These are phyloP conservation scores for Saccharomyces hybrid DNA, from an alignment of 1,139 yeast genomes.

Conservation along the genomic window DNA sequence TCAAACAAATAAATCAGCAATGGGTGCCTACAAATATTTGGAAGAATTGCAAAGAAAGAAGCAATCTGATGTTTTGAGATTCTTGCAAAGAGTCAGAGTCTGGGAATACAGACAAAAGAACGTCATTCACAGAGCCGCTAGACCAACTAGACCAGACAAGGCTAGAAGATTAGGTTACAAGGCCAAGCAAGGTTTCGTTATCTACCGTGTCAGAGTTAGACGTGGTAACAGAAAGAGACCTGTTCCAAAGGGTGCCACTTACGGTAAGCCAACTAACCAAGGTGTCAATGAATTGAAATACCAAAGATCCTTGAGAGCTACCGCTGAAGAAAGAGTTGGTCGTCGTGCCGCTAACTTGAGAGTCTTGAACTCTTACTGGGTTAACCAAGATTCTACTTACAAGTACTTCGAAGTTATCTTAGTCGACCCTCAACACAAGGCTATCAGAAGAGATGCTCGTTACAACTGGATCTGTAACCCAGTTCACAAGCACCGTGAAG, in stretches of 20 bases:
- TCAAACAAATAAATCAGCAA: constrained; percentile 28
- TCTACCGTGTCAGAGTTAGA: constrained; percentile 98
- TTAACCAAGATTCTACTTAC: constrained; percentile 99
- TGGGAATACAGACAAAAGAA: constrained; percentile 99
- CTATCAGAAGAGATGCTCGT: constrained; percentile 97
- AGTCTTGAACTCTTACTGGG: constrained; percentile 99
- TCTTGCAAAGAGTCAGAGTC: constrained; percentile 98
- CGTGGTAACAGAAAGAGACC: constrained; percentile 99
- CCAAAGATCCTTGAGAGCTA: constrained; percentile 96
- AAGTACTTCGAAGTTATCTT: constrained; percentile 97
- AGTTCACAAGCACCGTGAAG: constrained; percentile 99
- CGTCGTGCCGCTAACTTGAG: constrained; percentile 98
- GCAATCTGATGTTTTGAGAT: constrained; percentile 99
- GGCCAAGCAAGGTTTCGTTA: constrained; percentile 99
- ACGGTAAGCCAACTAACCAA: constrained; percentile 99
- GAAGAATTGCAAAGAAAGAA: constrained; percentile 99
- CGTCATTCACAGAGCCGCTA: constrained; percentile 97
- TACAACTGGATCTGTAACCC: constrained; percentile 99
- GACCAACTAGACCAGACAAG: constrained; percentile 99
- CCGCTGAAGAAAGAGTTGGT: constrained; percentile 99
- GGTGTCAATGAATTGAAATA: constrained; percentile 98
- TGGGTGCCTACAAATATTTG: constrained; percentile 99
- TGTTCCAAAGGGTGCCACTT: constrained; percentile 99
- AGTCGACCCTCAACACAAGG: constrained; percentile 97
- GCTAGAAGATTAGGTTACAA: constrained; percentile 99